Evolutionary conservation across 257 asterid genomes (phyloP), one percentile per base, ranked within the genome.

Genomic region (Echites panduratus): DNA sequence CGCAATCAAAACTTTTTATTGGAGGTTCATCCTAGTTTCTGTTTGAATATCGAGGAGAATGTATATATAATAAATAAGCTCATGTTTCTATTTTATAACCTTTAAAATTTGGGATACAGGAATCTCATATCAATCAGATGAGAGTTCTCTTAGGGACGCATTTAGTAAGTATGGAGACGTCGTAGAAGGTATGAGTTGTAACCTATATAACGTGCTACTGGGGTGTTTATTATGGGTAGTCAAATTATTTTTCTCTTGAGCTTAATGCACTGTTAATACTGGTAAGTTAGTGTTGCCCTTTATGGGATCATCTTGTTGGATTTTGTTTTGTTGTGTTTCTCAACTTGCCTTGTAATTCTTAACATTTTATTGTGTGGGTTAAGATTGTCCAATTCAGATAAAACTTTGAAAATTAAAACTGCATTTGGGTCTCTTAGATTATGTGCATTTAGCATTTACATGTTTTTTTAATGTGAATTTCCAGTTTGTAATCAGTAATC

Each of bases 121-220:
- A 38, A 82, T 91, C 58, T 84, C 97, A 0, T 91, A 70, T 82
- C 79, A 75, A 79, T 88, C 89, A 0, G 89, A 85, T 75, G 96
- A 93, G 70, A 40, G 44, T 11, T 66, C 90, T 79, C 88, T 93
- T n/a, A 73, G 50, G 53, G 92, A 91, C 66, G 82, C 90, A 24
- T 93, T 87, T 76, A 69, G 72, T 44, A 86, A 91, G 68, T 91
- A 93, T 47, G 98, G 98, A 53, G 83, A 84, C n/a, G 94, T 93
- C 75, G 58, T 71, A 16, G 98, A 91, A 64, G 96, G 97, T 92
- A 90, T 22, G 78, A 49, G 40, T 62, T 22, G 32, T 69, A 13
- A 17, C 10, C 12, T 38, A 53, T 43, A 29, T 40, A 19, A 54
- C 11, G 16, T 12, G 38, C 56, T 17, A 20, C 63, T 35, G 72